These are phyloP conservation scores for Inga leiocalycina DNA, from an alignment of 306 rosid genomes.

Conservation along the genomic window DNA sequence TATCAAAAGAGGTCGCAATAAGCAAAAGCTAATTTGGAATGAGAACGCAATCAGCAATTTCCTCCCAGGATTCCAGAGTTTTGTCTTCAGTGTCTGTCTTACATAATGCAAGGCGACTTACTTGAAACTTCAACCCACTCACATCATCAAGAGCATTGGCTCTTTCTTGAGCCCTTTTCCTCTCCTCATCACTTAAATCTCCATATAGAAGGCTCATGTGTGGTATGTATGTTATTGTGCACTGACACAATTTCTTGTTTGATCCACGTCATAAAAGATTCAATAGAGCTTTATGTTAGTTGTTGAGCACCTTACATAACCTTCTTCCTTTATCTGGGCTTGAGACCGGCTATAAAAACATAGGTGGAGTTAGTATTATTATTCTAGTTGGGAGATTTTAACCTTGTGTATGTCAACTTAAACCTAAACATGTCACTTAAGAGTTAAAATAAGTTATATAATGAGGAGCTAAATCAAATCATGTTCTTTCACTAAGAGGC, in stretches of 20 bases:
- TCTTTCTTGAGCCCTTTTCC: constrained; percentile 63
- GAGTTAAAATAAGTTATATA: neutral
- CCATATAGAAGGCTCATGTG: constrained; percentile 82
- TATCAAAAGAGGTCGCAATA: neutral
- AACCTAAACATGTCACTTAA: neutral
- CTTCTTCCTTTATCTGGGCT: no score
- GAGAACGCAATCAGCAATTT: constrained; percentile 68
- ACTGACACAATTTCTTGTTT: no score
- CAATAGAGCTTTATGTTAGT: no score
- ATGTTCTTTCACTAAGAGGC: neutral
- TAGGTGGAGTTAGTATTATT: neutral
- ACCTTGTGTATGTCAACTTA: neutral
- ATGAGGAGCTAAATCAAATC: no score
- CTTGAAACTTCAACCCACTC: constrained; percentile 55
- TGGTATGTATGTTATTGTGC: constrained; percentile 56
- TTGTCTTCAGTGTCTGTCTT: constrained; percentile 75
- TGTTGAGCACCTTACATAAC: no score
- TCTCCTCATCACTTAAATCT: constrained; percentile 73
- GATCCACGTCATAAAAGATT: no score
- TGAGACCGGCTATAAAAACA: no score
- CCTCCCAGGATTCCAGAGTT: constrained; percentile 84
- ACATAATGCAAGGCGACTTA: constrained; percentile 73
- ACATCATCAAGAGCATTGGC: constrained; percentile 58
- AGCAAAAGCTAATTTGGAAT: constrained; percentile 39
- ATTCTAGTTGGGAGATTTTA: neutral